Evolutionary conservation across 73 alveolate species (phyloP).

Genomic region (Halteria grandinella): DNA sequence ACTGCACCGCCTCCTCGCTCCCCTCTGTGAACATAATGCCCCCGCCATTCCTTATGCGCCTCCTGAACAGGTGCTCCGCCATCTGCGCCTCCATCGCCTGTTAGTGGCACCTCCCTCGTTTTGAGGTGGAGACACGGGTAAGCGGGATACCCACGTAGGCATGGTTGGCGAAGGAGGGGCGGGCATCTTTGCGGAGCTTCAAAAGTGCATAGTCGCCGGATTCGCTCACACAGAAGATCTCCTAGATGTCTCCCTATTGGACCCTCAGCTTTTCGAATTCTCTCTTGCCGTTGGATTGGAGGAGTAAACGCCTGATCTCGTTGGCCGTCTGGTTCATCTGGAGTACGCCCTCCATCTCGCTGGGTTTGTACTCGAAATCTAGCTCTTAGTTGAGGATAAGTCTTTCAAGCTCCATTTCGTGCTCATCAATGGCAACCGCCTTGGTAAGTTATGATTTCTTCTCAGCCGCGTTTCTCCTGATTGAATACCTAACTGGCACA

Average conservation of each 20-base stretch:
- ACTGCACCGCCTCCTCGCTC: background rate
- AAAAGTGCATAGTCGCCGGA: background rate
- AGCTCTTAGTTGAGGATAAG: background rate
- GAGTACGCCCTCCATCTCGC: conserved; percentile 6
- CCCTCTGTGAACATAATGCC: conserved; percentile 1
- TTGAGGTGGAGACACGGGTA: background rate
- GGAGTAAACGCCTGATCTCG: background rate
- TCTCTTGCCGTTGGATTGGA: no score
- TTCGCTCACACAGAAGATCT: background rate
- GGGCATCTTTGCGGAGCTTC: background rate
- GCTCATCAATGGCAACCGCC: background rate
- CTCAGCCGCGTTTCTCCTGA: background rate
- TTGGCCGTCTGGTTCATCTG: conserved; percentile 6
- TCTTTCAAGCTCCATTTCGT: background rate
- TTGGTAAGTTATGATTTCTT: background rate
- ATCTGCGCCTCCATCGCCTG: background rate
- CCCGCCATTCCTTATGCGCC: background rate
- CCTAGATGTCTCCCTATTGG: conserved; percentile 6
- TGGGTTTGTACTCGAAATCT: conserved; percentile 22
- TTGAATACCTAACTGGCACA: conserved; percentile 36
- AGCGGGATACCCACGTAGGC: conserved; percentile 11
- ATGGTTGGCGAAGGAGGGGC: background rate
- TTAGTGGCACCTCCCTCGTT: background rate
- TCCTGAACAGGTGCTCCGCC: background rate
- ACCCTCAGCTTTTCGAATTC: background rate